A percentile compares a stretch with the other conserved stretches of the same genome.
These are phyloP conservation scores for Tricharina praecox DNA, from an alignment of 495 filamentous ascomycete genomes.

Conservation along the genomic window DNA sequence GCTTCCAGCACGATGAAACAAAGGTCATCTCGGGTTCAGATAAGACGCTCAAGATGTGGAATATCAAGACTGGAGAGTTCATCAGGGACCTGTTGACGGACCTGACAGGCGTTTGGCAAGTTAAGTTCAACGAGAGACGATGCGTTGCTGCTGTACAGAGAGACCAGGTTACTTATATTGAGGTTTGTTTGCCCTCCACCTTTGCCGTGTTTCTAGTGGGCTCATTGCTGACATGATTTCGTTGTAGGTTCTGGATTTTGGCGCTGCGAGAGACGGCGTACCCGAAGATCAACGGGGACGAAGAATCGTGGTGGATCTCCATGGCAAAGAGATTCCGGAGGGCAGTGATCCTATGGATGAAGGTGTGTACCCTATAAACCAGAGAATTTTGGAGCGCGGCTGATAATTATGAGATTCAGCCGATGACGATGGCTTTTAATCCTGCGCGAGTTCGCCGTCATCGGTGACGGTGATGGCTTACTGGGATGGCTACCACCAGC, in stretches of 20 bases:
- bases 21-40: conserved; percentile 96
- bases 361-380: no score
- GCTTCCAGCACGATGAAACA: conserved; percentile 93
- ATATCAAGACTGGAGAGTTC: conserved; percentile 78
- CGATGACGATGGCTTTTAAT: no score
- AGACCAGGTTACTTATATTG: conserved; percentile 80
- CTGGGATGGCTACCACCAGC: no score
- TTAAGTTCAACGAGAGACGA: conserved; percentile 87
- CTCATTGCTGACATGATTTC: no score
- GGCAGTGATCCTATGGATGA: conserved; percentile 25
- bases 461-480: no score
- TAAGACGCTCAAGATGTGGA: conserved; percentile 97
- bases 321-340: conserved; percentile 32
- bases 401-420: not conserved
- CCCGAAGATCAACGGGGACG: conserved; percentile 58
- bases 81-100: conserved; percentile 91
- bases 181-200: conserved; percentile 43
- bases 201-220: conserved; percentile 4
- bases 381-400: no score
- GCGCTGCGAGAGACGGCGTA: conserved; percentile 66
- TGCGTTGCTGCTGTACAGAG: conserved; percentile 96
- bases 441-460: no score
- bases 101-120: conserved; percentile 92
- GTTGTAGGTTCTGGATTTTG: conserved; percentile 69
- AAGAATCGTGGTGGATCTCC: conserved; percentile 59